These are phyloP conservation scores for Dalbergia oliveri DNA, from an alignment of 306 rosid species.

Conservation along the genomic window DNA sequence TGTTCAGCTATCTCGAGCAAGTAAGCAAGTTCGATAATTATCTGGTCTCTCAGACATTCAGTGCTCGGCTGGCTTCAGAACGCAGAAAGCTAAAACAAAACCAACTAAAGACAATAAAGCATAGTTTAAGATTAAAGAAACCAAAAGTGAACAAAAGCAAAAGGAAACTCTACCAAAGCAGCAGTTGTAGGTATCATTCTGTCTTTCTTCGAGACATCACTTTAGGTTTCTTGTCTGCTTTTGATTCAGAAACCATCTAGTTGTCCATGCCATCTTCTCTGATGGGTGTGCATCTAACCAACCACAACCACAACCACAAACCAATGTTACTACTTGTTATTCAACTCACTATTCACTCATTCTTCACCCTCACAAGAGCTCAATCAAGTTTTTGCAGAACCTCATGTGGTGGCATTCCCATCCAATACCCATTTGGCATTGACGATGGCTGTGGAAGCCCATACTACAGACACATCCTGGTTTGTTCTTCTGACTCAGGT, in stretches of 20 bases:
- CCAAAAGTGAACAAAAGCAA: conserved; percentile 53
- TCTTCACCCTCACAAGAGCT: conserved; percentile 41
- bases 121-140: conserved; percentile 32
- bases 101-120: conserved; percentile 14
- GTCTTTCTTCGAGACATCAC: neutral
- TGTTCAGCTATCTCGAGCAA: too few species aligned
- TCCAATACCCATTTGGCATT: conserved; percentile 84
- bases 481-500: conserved; percentile 64
- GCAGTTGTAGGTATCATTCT: conserved; percentile 25
- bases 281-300: conserved; percentile 37
- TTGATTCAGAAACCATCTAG: conserved; percentile 31
- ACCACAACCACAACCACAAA: conserved; percentile 9
- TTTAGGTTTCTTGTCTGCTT: conserved; percentile 22
- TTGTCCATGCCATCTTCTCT: conserved; percentile 17
- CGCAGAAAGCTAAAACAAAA: conserved; percentile 46
- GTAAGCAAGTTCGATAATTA: neutral
- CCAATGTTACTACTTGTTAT: conserved; percentile 33
- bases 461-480: conserved; percentile 72
- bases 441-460: conserved; percentile 97
- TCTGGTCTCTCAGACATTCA: neutral
- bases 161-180: conserved; percentile 43
- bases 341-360: conserved; percentile 36
- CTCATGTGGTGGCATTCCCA: conserved; percentile 76
- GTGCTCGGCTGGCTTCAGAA: conserved; percentile 22
- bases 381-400: conserved; percentile 70